Base-by-base conservation (phyloP, 495 filamentous ascomycete genomes). In the Penicillium samsonianum region DNA sequence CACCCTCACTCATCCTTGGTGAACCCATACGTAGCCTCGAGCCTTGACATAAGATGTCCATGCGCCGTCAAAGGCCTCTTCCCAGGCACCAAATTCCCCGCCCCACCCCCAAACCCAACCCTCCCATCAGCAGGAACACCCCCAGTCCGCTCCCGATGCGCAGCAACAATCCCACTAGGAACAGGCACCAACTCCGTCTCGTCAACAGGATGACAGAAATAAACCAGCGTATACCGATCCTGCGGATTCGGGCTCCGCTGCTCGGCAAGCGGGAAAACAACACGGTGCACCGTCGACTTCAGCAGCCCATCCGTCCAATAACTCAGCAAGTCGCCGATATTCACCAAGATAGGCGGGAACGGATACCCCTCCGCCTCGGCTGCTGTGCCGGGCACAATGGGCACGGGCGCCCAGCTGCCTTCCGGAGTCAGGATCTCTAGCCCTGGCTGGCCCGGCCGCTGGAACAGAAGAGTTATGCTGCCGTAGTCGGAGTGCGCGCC, bases 281-380 rank as follows among this genome's bases (percentile, higher is more conserved):
- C 94, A 26, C 94, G 78, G 65, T 97, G 94, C 19, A 97, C 86
- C 0, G 94, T 96, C 45, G 85, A 89, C 59, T 88, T 85, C 37
- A 97, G 77, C 47, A 96, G 64, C 3, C 91, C 91, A 50, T 87
- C 85, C 2, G 94, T 97, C 94, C 94, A 98, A 65, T 95, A 91
- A 20, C 84, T 86, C 5, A 98, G 82, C 46, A 96, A 65, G 66
- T 98, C 94, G 3, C 92, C 94, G 31, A 96, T 92, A 64, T 98
- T 98, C 25, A 97, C 85, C 14, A 97, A 77, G 40, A 98, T 91
- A 0, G 94, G 91, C 25, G 89, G 87, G 40, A 80, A 77, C 1
- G 77, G 71, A 62, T 83, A 84, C 19, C 2, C 20, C 31, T 22
- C 35, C 12, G 65, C 58, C 46, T 53, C 61, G 9, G 54, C 38